Evolutionary conservation across 371 early-diverging fungal species (phyloP).

Genomic region (Syncephalastrum racemosum): DNA sequence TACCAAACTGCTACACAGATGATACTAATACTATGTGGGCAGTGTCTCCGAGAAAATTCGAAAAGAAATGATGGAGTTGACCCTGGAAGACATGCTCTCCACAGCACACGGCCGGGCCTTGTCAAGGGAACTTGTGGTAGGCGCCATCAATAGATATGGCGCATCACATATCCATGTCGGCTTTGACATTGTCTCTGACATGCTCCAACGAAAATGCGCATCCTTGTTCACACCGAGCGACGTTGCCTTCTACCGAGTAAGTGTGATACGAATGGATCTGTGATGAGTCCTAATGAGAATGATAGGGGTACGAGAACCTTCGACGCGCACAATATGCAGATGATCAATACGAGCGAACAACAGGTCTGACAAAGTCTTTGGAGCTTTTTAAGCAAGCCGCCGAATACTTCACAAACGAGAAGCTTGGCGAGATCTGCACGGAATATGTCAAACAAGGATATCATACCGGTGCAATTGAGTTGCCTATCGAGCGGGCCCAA

Average conservation of each 20-base stretch:
- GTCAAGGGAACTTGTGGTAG: slow-evolving; percentile 68
- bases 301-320: slow-evolving; percentile 58
- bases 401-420: slow-evolving; percentile 40
- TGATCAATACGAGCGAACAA: slow-evolving; percentile 46
- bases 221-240: slow-evolving; percentile 73
- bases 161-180: slow-evolving; percentile 19
- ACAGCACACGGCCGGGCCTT: slow-evolving; percentile 60
- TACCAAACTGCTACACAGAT: slow-evolving; percentile 2
- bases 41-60: slow-evolving; percentile 40
- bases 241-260: slow-evolving; percentile 73
- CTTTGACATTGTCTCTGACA: slow-evolving; percentile 47
- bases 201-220: slow-evolving; percentile 66
- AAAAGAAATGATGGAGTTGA: slow-evolving; percentile 42
- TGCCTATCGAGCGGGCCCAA: slow-evolving; percentile 71
- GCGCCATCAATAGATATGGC: slow-evolving; percentile 68
- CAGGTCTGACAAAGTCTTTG: slow-evolving; percentile 60
- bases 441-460: slow-evolving; percentile 54
- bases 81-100: slow-evolving; percentile 65
- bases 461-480: slow-evolving; percentile 60
- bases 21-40: neutral
- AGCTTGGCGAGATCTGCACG: slow-evolving; percentile 59
- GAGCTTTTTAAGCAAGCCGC: slow-evolving; percentile 52
- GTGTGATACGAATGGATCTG: neutral
- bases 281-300: neutral
- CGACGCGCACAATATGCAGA: slow-evolving; percentile 45